A percentile compares a stretch with the other conserved stretches of the same genome.
Conservation (phyloP, 2,329 filamentous ascomycete species). For the Magnaporthiopsis poae region DNA sequence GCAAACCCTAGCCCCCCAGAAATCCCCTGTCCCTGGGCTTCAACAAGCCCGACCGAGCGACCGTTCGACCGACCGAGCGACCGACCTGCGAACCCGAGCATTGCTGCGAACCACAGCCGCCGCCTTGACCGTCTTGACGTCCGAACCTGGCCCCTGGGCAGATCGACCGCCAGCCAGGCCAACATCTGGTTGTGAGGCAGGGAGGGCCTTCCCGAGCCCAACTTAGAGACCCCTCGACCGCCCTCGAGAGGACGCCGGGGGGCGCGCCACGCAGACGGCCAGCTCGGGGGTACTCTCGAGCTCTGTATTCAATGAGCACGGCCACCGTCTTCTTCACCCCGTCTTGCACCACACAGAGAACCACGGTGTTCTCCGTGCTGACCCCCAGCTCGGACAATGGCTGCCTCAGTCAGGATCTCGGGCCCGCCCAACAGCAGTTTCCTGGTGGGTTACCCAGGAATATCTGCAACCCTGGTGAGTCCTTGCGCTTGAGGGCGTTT, state of each 20-base stretch:
- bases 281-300: neutral
- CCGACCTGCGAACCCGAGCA: neutral
- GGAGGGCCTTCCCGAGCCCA: neutral
- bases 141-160: neutral
- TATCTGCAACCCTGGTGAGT: slow-evolving; percentile 90
- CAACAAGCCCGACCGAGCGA: neutral
- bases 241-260: no score
- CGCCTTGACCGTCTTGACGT: neutral
- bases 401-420: slow-evolving; percentile 73
- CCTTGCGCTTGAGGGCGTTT: slow-evolving; percentile 8
- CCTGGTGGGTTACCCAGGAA: slow-evolving; percentile 91
- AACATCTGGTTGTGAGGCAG: neutral
- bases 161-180: neutral
- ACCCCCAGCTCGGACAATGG: slow-evolving; percentile 16
- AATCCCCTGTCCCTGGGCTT: neutral
- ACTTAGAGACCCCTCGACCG: neutral
- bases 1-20: neutral
- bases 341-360: neutral
- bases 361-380: neutral
- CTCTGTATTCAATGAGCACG: slow-evolving; percentile 7
- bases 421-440: slow-evolving; percentile 96
- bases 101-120: neutral
- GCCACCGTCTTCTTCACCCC: neutral
- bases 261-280: slow-evolving; percentile 1
- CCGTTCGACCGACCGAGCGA: neutral